Evolutionary conservation across 345 rosid genomes (phyloP), one percentile per base, ranked within the genome.

Genomic region (Lumnitzera littorea): DNA sequence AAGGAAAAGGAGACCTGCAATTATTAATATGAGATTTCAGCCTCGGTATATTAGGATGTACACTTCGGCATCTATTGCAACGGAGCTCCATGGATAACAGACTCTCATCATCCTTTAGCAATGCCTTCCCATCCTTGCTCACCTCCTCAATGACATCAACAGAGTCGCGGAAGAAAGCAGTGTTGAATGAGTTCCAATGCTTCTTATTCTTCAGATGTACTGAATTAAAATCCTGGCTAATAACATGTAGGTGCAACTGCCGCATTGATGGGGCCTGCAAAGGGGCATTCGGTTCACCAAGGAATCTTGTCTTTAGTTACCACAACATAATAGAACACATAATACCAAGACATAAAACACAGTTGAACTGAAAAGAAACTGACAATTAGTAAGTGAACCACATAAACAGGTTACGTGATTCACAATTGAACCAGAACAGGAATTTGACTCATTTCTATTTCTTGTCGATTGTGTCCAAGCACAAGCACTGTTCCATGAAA

Each of bases 161-260:
- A 1, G 97, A 90, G 75, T 90, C 91, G 47, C 82, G 84, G 48
- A 87, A 94, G 67, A 94, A 90, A 0, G 79, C 74, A 12, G 91
- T 71, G 46, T 76, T 90, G 77, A 94, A 90, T 3, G 97, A 80
- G 78, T 90, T 89, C 99, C 97, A 94, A 50, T 90, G 97, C 76
- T 86, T 89, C 81, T 90, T 94, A 74, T 86, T 80, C 84, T 88
- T 86, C 62, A 94, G 82, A 60, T 78, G 67, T 62, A 77, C 76
- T 13, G 99, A 90, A 62, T 83, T 74, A 53, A 94, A 90, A 63
- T 94, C 99, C 78, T 94, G 97, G 81, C 97, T 90, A 54, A 94
- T 83, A 36, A 94, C 91, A 76, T 90, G 99, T 15, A 90, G 68
- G 76, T 94, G 99, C 61, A 94, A 80, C 61, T 88, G 99, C 52